Base-by-base conservation (phyloP, 106 monocot species). In the Xerophyta viscosa region DNA sequence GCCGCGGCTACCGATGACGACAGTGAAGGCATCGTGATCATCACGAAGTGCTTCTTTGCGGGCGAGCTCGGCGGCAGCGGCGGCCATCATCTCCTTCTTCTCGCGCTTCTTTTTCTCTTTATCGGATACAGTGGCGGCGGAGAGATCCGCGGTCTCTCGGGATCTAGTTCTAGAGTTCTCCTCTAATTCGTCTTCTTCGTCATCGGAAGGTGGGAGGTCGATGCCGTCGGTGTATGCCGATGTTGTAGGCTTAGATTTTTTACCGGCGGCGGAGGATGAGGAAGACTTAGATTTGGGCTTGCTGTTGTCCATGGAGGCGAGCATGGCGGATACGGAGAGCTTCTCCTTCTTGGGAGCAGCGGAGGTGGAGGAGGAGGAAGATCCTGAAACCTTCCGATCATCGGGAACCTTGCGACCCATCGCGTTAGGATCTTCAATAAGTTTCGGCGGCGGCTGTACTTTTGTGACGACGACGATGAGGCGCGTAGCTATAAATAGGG, bases 1-100 rank as follows among this genome's bases (percentile, higher is more conserved):
- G 2, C 60, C 22, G 3, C 79, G 60, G 49, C 37, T 27, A 13
- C 72, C 88, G 50, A 79, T 51, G 10, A 69, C 69, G 24, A 88
- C 88, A 29, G 75, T 70, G 70, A 83, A 88, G 14, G 83, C 88
- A 15, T 88, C 88, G n/a, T 61, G 56, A 41, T 86, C 86, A 18
- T 86, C 86, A 26, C 42, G 60, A 18, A 86, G 66, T 5, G 81
- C 73, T 56, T 86, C 86, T 58, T 73, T 27, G 45, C 58, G 58
- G 5, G 81, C 86, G 25, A 54, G 28, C 45, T 70, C 86, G 20
- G 58, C 61, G 7, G 39, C 58, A 7, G 46, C 62, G 4, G 73
- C 79, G 4, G 69, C 72, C 1, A 59, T 46, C 27, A 63, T 53
- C 3, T 82, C 83, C 66, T 83, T 83, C 73, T 82, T 83, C 76